Conservation (phyloP, 768 basidiomycete genomes). For the Tulasnella sp. region DNA sequence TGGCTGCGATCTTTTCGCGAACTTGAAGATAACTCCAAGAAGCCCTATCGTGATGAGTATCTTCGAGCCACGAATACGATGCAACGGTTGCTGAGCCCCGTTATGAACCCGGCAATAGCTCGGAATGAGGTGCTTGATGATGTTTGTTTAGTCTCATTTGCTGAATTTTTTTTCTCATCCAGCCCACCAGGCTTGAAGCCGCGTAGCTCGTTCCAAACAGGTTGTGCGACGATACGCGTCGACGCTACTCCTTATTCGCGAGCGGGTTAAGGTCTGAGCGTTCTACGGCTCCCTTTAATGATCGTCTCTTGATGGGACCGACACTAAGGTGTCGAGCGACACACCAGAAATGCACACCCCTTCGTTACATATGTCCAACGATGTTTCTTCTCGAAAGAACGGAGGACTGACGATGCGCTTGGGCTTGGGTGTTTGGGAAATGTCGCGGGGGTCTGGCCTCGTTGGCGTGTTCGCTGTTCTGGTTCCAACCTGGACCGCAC, state of each 20-base stretch:
- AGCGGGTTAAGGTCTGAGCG: constrained; percentile 6
- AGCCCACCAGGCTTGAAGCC: not conserved
- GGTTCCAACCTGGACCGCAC: not conserved
- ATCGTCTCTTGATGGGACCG: constrained; percentile 3
- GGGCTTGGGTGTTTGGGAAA: not conserved
- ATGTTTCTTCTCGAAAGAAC: not conserved
- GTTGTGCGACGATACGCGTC: not conserved
- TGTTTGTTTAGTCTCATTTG: not conserved
- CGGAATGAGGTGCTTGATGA: not conserved
- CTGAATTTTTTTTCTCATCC: not conserved
- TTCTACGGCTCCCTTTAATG: not conserved
- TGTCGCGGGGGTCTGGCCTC: constrained; percentile 5
- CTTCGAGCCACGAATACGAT: too few relatives aligned
- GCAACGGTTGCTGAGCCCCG: too few relatives aligned
- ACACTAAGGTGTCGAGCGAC: constrained; percentile 5
- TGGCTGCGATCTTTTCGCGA: too few relatives aligned
- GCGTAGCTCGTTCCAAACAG: not conserved
- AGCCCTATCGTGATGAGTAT: too few relatives aligned
- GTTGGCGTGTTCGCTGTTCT: not conserved
- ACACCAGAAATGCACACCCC: constrained; percentile 6
- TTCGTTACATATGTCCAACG: not conserved
- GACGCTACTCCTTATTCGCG: not conserved
- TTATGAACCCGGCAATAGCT: not conserved
- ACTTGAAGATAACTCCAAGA: too few relatives aligned
- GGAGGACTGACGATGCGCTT: not conserved